Evolutionary conservation across 805 yeast species (phyloP), one percentile per base, ranked within the genome.

Genomic region (Metschnikowia anglica): DNA sequence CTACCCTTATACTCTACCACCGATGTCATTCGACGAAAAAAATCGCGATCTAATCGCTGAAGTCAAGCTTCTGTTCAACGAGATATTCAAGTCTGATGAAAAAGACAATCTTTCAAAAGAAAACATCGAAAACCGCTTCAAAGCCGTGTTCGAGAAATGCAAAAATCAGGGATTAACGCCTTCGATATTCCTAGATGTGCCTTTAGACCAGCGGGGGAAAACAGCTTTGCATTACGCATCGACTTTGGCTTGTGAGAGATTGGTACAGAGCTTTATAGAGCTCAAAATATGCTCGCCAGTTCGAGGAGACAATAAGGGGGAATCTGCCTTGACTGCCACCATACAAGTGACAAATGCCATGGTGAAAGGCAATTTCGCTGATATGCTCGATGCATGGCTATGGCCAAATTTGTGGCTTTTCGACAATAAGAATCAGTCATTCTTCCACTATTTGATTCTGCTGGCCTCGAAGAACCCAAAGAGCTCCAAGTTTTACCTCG

Each of bases 391-490:
- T 52, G 50, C 60, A 26, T 71, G 81, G 56, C 65, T 91, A 20
- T 86, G 85, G 60, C 96, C 97, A 0, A 54, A 58, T 39, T 48
- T 70, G 36, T 63, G 65, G 65, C 58, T 70, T 38, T 58, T 60
- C 37, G 70, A 91, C 60, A 74, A 77, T 40, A 79, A 81, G 55
- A 83, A 83, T 31, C 77, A 96, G 54, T 81, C 96, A 0, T 79
- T 93, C 11, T 65, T 93, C 37, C 99, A 93, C 63, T 96, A 88
- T 59, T 84, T 93, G 51, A 83, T 89, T 3, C 68, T 81, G 26
- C 60, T 59, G 45, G 51, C 61, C 5, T 32, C 49, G 13, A 64
- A 59, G 38, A 68, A 66, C 48, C 39, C 51, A 17, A 67, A 63
- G n/a, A 58, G 68, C 47, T 52, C 61, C 23, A 61, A 59, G 35